Conservation (phyloP, 1,284 basidiomycete species). For the Cutaneotrichosporon mucoides region DNA sequence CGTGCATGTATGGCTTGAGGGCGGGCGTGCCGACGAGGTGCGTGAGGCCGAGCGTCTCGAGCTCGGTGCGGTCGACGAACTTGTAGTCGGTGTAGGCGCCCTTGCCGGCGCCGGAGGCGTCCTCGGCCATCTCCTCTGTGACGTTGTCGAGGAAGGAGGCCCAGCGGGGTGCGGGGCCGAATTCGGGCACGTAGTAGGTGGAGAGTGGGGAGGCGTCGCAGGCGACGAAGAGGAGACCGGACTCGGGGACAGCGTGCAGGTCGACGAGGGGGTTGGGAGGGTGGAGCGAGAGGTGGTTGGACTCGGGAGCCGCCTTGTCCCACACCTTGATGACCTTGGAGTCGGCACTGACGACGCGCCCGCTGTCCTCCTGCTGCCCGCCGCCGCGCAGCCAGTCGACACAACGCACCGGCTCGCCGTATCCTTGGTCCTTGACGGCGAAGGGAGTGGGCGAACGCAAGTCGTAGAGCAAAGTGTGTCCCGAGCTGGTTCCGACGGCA, state of each 20-base stretch:
- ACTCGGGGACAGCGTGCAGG: constrained; percentile 77
- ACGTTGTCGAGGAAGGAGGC: constrained; percentile 96
- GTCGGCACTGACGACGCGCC: constrained; percentile 81
- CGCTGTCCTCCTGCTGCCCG: constrained; percentile 69
- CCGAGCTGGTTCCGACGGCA: constrained; percentile 89
- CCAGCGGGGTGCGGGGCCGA: constrained; percentile 96
- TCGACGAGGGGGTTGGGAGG: constrained; percentile 84
- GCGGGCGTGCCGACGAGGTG: constrained; percentile 90
- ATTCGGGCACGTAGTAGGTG: constrained; percentile 87
- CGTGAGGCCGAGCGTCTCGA: constrained; percentile 80
- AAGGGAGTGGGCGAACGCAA: constrained; percentile 78
- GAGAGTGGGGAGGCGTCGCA: constrained; percentile 92
- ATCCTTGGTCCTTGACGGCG: constrained; percentile 93
- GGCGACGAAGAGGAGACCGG: constrained; percentile 79
- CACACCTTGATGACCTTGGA: constrained; percentile 95
- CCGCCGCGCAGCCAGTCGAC: constrained; percentile 88
- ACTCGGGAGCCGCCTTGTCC: constrained; percentile 77
- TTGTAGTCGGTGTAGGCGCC: constrained; percentile 91
- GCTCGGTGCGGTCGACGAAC: constrained; percentile 85
- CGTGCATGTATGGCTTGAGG: constrained; percentile 99
- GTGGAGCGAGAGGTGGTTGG: constrained; percentile 89
- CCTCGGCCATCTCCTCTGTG: constrained; percentile 95
- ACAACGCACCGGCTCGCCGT: constrained; percentile 83
- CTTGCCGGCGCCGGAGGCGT: constrained; percentile 51
- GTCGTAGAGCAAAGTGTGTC: constrained; percentile 92